These are phyloP conservation scores for Boeremia lycopersici DNA, from an alignment of 2,329 filamentous ascomycete species.

Conservation along the genomic window DNA sequence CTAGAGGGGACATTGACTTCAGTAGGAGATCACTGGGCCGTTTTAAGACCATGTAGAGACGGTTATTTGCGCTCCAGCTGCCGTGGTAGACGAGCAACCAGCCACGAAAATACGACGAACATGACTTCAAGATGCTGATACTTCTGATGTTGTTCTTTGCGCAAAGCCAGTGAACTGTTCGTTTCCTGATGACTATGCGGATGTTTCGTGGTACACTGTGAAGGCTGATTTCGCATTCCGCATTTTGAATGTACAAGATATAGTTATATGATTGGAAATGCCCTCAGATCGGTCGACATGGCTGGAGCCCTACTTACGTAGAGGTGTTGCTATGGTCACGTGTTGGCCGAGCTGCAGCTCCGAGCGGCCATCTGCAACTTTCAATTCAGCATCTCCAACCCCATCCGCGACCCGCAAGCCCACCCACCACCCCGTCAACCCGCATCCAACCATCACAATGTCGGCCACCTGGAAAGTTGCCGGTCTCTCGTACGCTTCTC, in stretches of 20 bases:
- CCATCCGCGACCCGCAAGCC: constrained; percentile 31
- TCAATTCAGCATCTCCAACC: constrained; percentile 37
- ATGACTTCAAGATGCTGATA: constrained; percentile 6
- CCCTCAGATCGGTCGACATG: too few species aligned
- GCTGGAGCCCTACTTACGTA: too few species aligned
- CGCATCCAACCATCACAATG: constrained; percentile 69
- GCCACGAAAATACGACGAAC: constrained; percentile 34
- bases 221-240: not conserved
- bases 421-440: constrained; percentile 30
- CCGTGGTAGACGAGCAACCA: constrained; percentile 7
- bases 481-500: constrained; percentile 81
- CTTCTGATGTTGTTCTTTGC: not conserved
- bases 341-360: constrained; percentile 35
- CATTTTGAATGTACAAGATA: too few species aligned
- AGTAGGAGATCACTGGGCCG: not conserved
- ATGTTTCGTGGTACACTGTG: not conserved
- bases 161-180: not conserved
- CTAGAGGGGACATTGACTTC: not conserved
- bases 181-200: not conserved
- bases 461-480: constrained; percentile 98
- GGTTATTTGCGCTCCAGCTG: not conserved
- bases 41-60: not conserved
- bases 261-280: too few species aligned
- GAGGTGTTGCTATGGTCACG: not conserved
- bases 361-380: constrained; percentile 37